phyloP scores from a whole-genome alignment of 2,329 filamentous ascomycete genomes.

The Dothistroma septosporum region DNA sequence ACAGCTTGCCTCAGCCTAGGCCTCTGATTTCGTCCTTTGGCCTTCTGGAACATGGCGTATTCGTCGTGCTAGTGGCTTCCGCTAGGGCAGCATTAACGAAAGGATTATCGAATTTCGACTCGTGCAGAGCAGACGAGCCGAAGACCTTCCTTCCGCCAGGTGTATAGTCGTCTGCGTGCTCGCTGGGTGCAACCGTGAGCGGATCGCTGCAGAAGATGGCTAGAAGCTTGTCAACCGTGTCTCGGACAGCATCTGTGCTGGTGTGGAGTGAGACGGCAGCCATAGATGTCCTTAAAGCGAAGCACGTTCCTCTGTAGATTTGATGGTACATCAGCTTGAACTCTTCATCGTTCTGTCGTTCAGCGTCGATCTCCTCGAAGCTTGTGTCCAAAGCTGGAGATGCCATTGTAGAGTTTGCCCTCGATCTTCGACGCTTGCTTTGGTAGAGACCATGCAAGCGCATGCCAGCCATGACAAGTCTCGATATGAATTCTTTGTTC shows the following conservation, averaged over 20 bases:
- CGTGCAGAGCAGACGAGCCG: constrained; percentile 17
- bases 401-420: constrained; percentile 18
- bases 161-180: constrained; percentile 23
- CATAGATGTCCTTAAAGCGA: constrained; percentile 46
- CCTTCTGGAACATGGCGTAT: constrained; percentile 15
- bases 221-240: constrained; percentile 47
- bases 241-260: constrained; percentile 43
- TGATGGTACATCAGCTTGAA: constrained; percentile 53
- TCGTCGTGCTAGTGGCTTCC: constrained; percentile 12
- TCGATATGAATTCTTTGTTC: constrained; percentile 49
- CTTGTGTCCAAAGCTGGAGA: constrained; percentile 19
- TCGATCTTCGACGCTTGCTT: constrained; percentile 34
- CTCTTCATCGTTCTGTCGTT: constrained; percentile 43
- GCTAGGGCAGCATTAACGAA: constrained; percentile 12
- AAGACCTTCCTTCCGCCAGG: constrained; percentile 32
- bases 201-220: constrained; percentile 47
- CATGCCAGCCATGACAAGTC: constrained; percentile 53
- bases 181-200: constrained; percentile 23
- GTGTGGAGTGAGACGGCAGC: constrained; percentile 35
- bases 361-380: constrained; percentile 19
- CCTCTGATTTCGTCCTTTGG: not conserved
- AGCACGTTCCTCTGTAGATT: constrained; percentile 47
- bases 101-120: constrained; percentile 11
- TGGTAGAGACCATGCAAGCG: constrained; percentile 49
- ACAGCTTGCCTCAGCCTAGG: not conserved